Conservation (phyloP, 2,329 filamentous ascomycete species). For the Aspergillus latus region DNA sequence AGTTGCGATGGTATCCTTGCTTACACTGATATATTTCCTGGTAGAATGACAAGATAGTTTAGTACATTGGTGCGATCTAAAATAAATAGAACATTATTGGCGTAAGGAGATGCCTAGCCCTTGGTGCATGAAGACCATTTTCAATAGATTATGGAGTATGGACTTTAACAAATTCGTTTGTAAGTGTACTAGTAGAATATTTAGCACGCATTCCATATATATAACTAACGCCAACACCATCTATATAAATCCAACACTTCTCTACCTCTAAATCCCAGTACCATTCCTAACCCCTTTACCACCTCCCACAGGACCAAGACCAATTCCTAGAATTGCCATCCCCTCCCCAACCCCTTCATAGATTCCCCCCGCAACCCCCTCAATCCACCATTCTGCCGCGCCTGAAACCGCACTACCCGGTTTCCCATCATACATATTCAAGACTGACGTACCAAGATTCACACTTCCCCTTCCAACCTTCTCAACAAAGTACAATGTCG, state of each 20-base stretch:
- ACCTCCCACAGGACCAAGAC: neutral
- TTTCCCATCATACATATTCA: conserved; percentile 63
- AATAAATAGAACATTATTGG: no score
- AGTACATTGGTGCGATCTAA: no score
- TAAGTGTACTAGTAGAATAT: no score
- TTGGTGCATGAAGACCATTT: no score
- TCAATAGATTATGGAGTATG: no score
- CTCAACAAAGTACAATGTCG: conserved; percentile 55
- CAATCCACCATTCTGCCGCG: conserved; percentile 60
- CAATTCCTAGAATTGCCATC: conserved; percentile 47
- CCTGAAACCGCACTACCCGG: conserved; percentile 61
- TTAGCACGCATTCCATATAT: no score
- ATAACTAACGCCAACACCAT: neutral
- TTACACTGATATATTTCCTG: no score
- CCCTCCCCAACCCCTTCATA: conserved; percentile 63
- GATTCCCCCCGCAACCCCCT: conserved; percentile 65
- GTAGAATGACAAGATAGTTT: no score
- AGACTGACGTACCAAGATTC: conserved; percentile 55
- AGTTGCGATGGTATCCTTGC: no score
- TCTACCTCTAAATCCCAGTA: neutral
- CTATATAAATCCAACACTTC: neutral
- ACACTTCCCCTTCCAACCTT: conserved; percentile 54
- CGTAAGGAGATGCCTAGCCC: no score
- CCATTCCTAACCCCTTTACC: neutral
- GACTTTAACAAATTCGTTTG: no score